A percentile compares a stretch with the other conserved stretches of the same genome.
phyloP scores from a whole-genome alignment of 805 yeast species.

The Kluyveromyces siamensis region DNA sequence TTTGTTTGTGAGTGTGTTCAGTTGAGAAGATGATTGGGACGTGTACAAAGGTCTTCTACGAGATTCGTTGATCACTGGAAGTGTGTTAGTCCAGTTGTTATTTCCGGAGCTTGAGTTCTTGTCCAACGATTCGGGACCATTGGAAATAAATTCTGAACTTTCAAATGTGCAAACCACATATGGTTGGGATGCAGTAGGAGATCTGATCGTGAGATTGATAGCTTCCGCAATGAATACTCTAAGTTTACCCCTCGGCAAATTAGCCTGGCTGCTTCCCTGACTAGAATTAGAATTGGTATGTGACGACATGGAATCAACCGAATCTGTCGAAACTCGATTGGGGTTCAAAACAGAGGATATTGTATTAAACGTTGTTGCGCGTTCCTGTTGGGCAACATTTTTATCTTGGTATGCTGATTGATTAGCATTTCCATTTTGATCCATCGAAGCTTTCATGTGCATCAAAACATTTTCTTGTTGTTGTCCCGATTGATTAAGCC shows the following conservation, averaged over 20 bases:
- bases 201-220: conserved; percentile 48
- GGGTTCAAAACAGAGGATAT: background rate
- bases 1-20: conserved; percentile 22
- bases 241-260: conserved; percentile 70
- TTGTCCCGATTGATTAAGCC: conserved; percentile 18
- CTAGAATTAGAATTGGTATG: background rate
- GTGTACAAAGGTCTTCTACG: conserved; percentile 34
- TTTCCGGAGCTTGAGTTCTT: conserved; percentile 17
- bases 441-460: conserved; percentile 4
- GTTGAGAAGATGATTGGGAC: conserved; percentile 37
- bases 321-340: background rate
- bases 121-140: conserved; percentile 49
- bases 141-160: conserved; percentile 81
- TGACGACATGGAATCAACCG: background rate
- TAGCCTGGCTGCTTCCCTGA: background rate
- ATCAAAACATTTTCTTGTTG: background rate
- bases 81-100: conserved; percentile 8
- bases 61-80: conserved; percentile 20
- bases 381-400: background rate
- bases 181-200: conserved; percentile 53
- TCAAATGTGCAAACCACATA: conserved; percentile 89
- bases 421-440: background rate
- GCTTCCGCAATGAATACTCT: conserved; percentile 79
- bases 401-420: background rate
- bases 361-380: background rate